Evolutionary conservation across 2,329 filamentous ascomycete genomes (phyloP).

Genomic region (Neocatenulostroma microsporum): DNA sequence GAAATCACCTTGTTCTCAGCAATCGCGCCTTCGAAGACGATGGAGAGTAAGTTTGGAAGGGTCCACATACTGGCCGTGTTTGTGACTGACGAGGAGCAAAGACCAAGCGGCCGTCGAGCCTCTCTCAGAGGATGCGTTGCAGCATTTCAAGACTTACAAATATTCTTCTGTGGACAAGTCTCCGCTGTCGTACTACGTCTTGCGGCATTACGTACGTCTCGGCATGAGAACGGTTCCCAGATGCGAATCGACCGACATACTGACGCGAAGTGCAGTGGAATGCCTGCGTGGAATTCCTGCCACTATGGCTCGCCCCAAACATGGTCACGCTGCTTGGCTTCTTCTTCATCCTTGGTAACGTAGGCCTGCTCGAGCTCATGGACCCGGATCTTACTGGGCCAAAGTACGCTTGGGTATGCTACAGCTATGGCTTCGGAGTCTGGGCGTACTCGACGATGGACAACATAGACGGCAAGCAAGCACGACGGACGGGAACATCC

Average conservation of each 20-base stretch:
- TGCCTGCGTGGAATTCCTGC: conserved; percentile 82
- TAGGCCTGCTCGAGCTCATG: conserved; percentile 64
- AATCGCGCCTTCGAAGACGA: too few relatives aligned
- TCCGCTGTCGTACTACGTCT: conserved; percentile 82
- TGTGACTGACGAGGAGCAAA: too few relatives aligned
- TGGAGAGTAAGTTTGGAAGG: too few relatives aligned
- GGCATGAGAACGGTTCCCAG: too few relatives aligned
- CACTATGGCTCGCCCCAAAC: conserved; percentile 94
- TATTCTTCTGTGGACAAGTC: conserved; percentile 97
- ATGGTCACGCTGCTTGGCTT: conserved; percentile 96
- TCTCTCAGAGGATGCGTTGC: conserved; percentile 79
- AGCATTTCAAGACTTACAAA: conserved; percentile 91
- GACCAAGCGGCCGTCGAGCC: too few relatives aligned
- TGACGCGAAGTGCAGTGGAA: conserved; percentile 64
- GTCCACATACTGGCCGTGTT: too few relatives aligned
- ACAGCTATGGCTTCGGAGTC: conserved; percentile 87
- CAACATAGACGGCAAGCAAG: conserved; percentile 98
- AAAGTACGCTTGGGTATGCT: conserved; percentile 80
- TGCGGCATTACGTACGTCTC: conserved; percentile 82
- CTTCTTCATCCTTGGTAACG: conserved; percentile 83
- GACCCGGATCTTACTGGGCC: conserved; percentile 80
- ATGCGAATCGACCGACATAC: too few relatives aligned
- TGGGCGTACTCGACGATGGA: conserved; percentile 99
- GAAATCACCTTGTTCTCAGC: too few relatives aligned
- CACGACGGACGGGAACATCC: conserved; percentile 85